These are phyloP conservation scores for Solanum chilense DNA, from an alignment of 257 asterid genomes.

Conservation along the genomic window DNA sequence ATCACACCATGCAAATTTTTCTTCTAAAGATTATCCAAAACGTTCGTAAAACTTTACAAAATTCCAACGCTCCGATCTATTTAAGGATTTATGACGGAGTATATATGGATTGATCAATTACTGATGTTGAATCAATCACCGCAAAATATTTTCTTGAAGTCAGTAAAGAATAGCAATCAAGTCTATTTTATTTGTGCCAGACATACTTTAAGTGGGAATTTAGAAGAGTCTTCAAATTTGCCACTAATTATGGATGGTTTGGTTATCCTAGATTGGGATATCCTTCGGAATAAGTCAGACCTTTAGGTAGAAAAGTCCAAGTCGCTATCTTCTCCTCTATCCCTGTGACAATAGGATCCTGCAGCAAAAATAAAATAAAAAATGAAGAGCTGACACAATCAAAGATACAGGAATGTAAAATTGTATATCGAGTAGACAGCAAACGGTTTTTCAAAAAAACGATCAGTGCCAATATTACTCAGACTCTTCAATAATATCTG, in stretches of 20 bases:
- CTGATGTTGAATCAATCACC: neutral
- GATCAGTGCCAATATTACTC: neutral
- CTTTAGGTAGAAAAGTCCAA: slow-evolving; percentile 95
- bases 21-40: neutral
- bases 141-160: neutral
- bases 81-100: neutral
- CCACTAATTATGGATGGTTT: neutral
- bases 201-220: neutral
- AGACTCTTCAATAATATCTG: neutral
- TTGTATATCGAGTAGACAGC: neutral
- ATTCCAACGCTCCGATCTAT: neutral
- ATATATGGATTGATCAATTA: neutral
- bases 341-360: slow-evolving; percentile 91
- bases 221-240: neutral
- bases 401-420: neutral
- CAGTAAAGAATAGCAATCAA: neutral
- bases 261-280: neutral
- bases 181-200: neutral
- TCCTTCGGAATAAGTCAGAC: slow-evolving; percentile 10
- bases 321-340: slow-evolving; percentile 94
- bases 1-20: neutral
- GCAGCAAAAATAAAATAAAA: slow-evolving; percentile 3
- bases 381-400: neutral
- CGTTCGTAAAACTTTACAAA: neutral
- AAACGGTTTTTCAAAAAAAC: neutral